A percentile compares a stretch with the other conserved stretches of the same genome.
phyloP scores from a whole-genome alignment of 1,284 basidiomycete genomes.

The Sutorius eximius region DNA sequence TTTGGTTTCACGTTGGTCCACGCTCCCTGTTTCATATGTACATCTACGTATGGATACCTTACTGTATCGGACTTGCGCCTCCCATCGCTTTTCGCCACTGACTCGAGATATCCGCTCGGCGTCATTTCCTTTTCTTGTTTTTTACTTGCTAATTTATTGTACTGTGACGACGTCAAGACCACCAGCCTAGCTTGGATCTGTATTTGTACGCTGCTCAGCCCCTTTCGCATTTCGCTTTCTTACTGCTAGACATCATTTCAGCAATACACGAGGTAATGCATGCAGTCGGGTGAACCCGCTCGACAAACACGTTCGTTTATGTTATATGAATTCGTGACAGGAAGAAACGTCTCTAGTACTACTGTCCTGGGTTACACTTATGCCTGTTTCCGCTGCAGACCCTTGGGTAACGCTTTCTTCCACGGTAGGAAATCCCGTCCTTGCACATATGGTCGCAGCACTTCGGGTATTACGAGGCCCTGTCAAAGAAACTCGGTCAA shows the following conservation, averaged over 20 bases:
- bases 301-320: not conserved
- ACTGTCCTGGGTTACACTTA: slow-evolving; percentile 3
- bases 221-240: not conserved
- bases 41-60: slow-evolving; percentile 15
- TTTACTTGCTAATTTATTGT: slow-evolving; percentile 28
- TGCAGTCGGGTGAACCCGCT: not conserved
- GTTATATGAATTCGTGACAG: not conserved
- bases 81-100: not conserved
- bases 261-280: slow-evolving; percentile 1
- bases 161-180: slow-evolving; percentile 5
- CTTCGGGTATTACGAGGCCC: slow-evolving; percentile 89
- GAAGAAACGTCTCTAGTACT: not conserved
- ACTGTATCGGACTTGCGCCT: slow-evolving; percentile 1
- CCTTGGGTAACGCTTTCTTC: slow-evolving; percentile 81
- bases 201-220: slow-evolving; percentile 22
- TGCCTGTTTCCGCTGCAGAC: slow-evolving; percentile 64
- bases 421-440: slow-evolving; percentile 93
- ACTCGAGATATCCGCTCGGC: slow-evolving; percentile 2
- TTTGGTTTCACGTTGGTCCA: not conserved
- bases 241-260: slow-evolving; percentile 5
- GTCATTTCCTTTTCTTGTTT: not conserved
- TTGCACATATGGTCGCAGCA: slow-evolving; percentile 92
- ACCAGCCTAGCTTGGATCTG: slow-evolving; percentile 16
- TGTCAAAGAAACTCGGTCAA: slow-evolving; percentile 32
- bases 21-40: slow-evolving; percentile 7